These are phyloP conservation scores for Mrakia hoshinonis DNA, from an alignment of 768 basidiomycete species.

Conservation along the genomic window DNA sequence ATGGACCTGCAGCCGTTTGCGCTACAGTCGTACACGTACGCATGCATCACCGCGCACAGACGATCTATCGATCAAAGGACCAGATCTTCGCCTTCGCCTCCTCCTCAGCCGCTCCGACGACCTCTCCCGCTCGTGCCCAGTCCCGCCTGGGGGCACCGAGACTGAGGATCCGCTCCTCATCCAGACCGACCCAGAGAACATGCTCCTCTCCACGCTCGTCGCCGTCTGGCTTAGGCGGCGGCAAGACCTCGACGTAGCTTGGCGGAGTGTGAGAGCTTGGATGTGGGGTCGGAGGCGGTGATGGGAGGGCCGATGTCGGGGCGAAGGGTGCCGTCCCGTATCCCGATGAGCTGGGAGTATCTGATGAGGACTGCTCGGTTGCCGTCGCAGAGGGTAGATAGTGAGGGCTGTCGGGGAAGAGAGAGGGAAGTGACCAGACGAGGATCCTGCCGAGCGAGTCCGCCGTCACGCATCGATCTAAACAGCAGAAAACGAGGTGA, in stretches of 20 bases:
- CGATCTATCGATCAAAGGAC: conserved; percentile 16
- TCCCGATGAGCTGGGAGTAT: too few species aligned
- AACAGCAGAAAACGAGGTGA: background rate
- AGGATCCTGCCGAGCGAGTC: conserved; percentile 19
- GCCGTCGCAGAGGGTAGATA: background rate
- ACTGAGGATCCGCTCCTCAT: conserved; percentile 19
- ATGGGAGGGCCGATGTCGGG: background rate
- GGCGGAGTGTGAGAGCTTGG: background rate
- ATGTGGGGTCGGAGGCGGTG: background rate
- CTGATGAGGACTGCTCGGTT: background rate
- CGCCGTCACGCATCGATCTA: conserved; percentile 19
- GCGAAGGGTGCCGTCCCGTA: background rate
- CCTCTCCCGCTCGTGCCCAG: background rate
- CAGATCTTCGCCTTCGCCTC: conserved; percentile 20
- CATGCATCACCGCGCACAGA: background rate
- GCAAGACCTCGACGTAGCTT: conserved; percentile 6
- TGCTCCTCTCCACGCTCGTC: background rate
- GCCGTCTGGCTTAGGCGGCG: background rate
- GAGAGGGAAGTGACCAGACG: conserved; percentile 8
- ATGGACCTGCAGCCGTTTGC: too few species aligned
- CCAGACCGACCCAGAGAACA: conserved; percentile 7
- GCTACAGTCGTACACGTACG: too few species aligned
- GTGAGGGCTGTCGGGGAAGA: background rate
- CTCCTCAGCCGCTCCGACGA: background rate
- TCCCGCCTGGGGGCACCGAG: conserved; percentile 5